A percentile compares a stretch with the other conserved stretches of the same genome.
These are phyloP conservation scores for Solanum bulbocastanum DNA, from an alignment of 257 asterid genomes.

Conservation along the genomic window DNA sequence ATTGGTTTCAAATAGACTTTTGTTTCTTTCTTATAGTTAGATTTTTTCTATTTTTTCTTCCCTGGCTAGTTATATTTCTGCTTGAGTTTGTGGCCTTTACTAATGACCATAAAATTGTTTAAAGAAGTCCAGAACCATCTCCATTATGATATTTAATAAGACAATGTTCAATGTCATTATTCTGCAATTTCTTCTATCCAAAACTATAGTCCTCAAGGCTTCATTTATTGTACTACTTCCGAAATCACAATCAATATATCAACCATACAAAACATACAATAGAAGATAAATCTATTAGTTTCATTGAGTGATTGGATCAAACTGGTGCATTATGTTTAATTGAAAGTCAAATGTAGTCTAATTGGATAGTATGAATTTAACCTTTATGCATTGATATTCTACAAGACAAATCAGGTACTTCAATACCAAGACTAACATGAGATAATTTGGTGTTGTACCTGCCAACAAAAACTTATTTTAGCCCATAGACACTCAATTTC, in stretches of 20 bases:
- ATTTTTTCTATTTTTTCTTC: background rate
- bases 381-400: background rate
- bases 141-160: background rate
- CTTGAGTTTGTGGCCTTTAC: background rate
- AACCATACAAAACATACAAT: background rate
- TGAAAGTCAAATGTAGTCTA: background rate
- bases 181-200: background rate
- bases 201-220: background rate
- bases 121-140: background rate
- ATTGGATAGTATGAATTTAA: background rate
- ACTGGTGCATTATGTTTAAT: background rate
- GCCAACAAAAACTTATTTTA: no score
- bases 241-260: background rate
- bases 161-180: background rate
- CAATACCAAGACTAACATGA: background rate
- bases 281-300: background rate
- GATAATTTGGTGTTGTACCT: no score
- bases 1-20: slow-evolving; percentile 21
- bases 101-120: background rate
- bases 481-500: background rate
- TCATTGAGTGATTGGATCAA: background rate
- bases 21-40: background rate
- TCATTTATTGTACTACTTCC: background rate
- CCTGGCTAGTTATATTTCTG: background rate
- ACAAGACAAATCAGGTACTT: background rate